Conservation (phyloP, 2,329 filamentous ascomycete genomes). For the Pseudogymnoascus sp. region DNA sequence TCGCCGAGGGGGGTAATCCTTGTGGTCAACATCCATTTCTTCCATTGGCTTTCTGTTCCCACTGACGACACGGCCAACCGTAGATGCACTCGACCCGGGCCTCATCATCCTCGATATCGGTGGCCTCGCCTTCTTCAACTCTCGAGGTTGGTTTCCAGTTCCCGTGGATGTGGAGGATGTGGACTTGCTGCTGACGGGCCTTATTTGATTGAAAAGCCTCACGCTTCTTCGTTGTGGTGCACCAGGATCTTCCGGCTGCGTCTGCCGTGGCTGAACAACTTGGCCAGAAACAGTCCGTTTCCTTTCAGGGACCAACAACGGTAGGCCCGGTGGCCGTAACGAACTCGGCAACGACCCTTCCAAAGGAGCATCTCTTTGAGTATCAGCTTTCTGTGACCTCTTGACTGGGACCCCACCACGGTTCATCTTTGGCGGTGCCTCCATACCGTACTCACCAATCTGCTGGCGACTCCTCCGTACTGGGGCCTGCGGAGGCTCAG, state of each 20-base stretch:
- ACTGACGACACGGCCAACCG: conserved; percentile 78
- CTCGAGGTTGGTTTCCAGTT: conserved; percentile 55
- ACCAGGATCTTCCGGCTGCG: conserved; percentile 51
- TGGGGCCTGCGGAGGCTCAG: conserved; percentile 42
- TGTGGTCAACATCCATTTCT: conserved; percentile 62
- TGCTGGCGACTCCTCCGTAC: conserved; percentile 29
- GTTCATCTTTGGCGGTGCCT: conserved; percentile 28
- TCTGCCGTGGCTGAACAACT: conserved; percentile 43
- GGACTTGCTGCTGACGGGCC: conserved; percentile 41
- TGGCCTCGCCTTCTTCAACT: conserved; percentile 77
- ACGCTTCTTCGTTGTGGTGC: conserved; percentile 62
- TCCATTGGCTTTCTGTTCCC: conserved; percentile 77
- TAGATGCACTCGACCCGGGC: conserved; percentile 57
- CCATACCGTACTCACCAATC: conserved; percentile 27
- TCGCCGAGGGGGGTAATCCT: conserved; percentile 39
- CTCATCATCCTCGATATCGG: conserved; percentile 59
- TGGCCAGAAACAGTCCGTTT: conserved; percentile 93
- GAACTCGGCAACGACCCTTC: neutral
- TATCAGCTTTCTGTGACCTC: conserved; percentile 14
- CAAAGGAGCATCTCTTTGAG: neutral
- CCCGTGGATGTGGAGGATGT: conserved; percentile 47
- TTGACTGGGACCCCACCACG: conserved; percentile 23
- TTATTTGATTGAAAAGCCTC: conserved; percentile 61
- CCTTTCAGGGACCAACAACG: conserved; percentile 46
- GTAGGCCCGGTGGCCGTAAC: conserved; percentile 14